These are phyloP conservation scores for Cyathus striatus DNA, from an alignment of 768 basidiomycete genomes.

Conservation along the genomic window DNA sequence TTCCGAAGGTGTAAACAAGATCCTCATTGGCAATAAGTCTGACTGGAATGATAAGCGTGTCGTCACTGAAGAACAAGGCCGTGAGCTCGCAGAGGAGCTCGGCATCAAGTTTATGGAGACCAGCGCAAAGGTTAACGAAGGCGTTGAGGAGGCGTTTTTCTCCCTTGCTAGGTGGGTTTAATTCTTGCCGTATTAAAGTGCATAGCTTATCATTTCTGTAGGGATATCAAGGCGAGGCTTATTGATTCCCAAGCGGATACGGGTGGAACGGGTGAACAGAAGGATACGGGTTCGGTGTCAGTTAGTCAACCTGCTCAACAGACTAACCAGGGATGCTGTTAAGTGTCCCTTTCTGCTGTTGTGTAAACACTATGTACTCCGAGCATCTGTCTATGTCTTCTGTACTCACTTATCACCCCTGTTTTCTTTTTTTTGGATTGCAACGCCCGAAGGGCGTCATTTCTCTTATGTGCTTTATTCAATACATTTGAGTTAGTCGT, in stretches of 20 bases:
- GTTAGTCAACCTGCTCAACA: conserved; percentile 56
- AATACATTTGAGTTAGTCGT: no score
- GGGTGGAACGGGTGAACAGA: conserved; percentile 27
- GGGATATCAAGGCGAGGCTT: conserved; percentile 95
- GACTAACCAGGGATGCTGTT: conserved; percentile 48
- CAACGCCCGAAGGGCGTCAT: no score
- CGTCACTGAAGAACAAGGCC: conserved; percentile 88
- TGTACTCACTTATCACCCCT: no score
- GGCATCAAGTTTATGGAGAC: conserved; percentile 98
- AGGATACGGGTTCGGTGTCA: conserved; percentile 57
- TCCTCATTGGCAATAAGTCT: conserved; percentile 97
- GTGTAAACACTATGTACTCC: no score
- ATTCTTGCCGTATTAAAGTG: conserved; percentile 1
- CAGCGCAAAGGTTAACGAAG: conserved; percentile 93
- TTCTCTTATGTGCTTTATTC: no score
- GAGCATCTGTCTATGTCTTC: no score
- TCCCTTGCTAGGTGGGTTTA: conserved; percentile 81
- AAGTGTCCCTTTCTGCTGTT: no score
- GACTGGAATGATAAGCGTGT: conserved; percentile 97
- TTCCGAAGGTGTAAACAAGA: conserved; percentile 98
- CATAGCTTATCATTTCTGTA: conserved; percentile 20
- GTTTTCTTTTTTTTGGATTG: no score
- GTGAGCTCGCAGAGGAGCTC: conserved; percentile 86
- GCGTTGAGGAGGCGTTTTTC: conserved; percentile 99
- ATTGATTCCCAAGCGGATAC: conserved; percentile 71